Percentiles rank a stretch among this genome's conserved stretches.
Conservation (phyloP, 768 basidiomycete species). For the Agrocybe chaxingu region DNA sequence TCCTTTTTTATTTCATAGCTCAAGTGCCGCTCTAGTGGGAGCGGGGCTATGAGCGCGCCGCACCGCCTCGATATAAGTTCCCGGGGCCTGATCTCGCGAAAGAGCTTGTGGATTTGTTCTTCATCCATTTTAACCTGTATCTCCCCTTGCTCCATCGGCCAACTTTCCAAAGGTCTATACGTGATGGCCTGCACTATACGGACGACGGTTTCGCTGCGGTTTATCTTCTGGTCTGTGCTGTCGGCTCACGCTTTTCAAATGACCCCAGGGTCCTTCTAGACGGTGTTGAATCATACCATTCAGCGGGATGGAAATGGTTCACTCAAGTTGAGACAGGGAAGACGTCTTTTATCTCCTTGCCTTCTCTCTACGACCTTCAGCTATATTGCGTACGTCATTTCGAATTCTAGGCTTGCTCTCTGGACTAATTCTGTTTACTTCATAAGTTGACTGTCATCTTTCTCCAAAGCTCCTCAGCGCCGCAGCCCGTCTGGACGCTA, state of each 20-base stretch:
- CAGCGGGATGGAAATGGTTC: constrained; percentile 65
- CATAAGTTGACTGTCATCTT: constrained; percentile 50
- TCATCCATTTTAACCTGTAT: constrained; percentile 49
- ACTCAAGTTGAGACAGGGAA: constrained; percentile 64
- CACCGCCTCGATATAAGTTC: constrained; percentile 33
- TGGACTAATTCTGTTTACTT: neutral
- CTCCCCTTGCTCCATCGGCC: constrained; percentile 72
- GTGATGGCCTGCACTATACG: constrained; percentile 44
- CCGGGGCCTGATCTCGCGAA: constrained; percentile 49
- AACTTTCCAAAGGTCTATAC: constrained; percentile 53
- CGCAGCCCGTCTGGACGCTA: constrained; percentile 66
- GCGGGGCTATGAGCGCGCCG: constrained; percentile 32
- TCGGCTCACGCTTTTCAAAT: constrained; percentile 55
- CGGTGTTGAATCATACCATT: constrained; percentile 36
- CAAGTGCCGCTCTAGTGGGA: constrained; percentile 6
- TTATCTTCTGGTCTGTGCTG: constrained; percentile 70
- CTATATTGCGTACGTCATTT: constrained; percentile 46
- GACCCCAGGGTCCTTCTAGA: constrained; percentile 54
- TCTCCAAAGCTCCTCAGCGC: constrained; percentile 54
- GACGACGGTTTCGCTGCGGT: constrained; percentile 54
- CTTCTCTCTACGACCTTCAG: constrained; percentile 74
- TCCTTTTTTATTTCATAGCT: neutral
- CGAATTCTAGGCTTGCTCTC: neutral
- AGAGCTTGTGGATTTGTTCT: constrained; percentile 62
- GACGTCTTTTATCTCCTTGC: constrained; percentile 57